phyloP scores from a whole-genome alignment of 768 basidiomycete species.

The Collybiopsis luxurians region DNA sequence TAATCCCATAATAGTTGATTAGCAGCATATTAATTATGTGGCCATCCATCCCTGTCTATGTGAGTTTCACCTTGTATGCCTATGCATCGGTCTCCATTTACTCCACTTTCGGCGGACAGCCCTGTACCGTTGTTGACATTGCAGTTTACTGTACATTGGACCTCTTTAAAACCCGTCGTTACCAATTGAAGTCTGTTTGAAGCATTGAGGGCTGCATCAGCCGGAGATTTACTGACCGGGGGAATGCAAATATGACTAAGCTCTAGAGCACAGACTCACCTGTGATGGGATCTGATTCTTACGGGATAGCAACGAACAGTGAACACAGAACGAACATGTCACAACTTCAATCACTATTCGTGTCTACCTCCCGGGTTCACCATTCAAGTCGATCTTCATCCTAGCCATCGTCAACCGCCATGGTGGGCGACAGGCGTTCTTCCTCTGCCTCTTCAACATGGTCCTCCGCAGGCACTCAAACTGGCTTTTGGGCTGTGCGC shows the following conservation, averaged over 20 bases:
- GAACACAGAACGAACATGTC: background rate
- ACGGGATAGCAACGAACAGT: background rate
- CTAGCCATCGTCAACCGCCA: background rate
- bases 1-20: background rate
- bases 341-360: background rate
- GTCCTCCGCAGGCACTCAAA: background rate
- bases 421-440: background rate
- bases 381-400: background rate
- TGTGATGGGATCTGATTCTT: conserved; percentile 1
- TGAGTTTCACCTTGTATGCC: background rate
- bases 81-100: too few species aligned
- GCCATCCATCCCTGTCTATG: background rate
- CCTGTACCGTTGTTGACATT: too few species aligned
- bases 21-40: too few species aligned
- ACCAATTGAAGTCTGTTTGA: too few species aligned
- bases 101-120: too few species aligned
- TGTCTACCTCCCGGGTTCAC: background rate
- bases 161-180: too few species aligned
- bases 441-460: conserved; percentile 1
- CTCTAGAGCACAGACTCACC: background rate
- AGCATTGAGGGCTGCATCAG: too few species aligned
- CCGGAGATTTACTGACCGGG: too few species aligned
- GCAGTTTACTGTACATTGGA: too few species aligned
- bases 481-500: conserved; percentile 6
- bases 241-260: background rate